Evolutionary conservation across 768 basidiomycete genomes (phyloP).

Genomic region (Suillus spraguei): DNA sequence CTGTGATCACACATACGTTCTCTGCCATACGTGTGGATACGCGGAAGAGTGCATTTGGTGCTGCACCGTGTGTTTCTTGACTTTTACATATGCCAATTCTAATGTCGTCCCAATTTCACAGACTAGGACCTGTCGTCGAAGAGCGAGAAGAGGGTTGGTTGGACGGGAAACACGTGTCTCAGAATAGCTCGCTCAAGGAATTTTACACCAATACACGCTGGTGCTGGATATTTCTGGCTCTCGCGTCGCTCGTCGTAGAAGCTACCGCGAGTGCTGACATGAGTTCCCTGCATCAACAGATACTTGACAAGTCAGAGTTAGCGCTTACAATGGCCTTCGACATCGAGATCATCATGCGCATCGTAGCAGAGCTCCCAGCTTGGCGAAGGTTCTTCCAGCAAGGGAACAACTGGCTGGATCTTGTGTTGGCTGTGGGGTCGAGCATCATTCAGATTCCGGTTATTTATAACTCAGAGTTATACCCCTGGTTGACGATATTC

Average conservation of each 20-base stretch:
- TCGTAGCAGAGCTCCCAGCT: conserved; percentile 72
- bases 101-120: conserved; percentile 20
- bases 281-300: conserved; percentile 42
- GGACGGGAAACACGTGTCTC: conserved; percentile 44
- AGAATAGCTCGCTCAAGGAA: conserved; percentile 51
- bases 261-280: conserved; percentile 64
- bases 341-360: conserved; percentile 79
- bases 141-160: conserved; percentile 69
- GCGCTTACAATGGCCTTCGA: conserved; percentile 84
- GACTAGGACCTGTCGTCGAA: conserved; percentile 45
- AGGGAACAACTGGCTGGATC: conserved; percentile 71
- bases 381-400: conserved; percentile 78
- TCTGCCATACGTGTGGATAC: conserved; percentile 85
- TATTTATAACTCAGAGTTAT: conserved; percentile 63
- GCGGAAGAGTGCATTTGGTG: conserved; percentile 90
- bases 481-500: conserved; percentile 90
- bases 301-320: conserved; percentile 70
- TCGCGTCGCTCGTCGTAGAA: conserved; percentile 72
- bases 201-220: conserved; percentile 62
- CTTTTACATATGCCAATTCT: background rate
- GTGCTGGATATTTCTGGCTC: conserved; percentile 77
- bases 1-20: conserved; percentile 95
- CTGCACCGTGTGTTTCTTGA: conserved; percentile 40
- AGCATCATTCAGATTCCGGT: conserved; percentile 84
- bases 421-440: conserved; percentile 71